Conservation (phyloP, 805 yeast genomes). For the Millerozyma miso region DNA sequence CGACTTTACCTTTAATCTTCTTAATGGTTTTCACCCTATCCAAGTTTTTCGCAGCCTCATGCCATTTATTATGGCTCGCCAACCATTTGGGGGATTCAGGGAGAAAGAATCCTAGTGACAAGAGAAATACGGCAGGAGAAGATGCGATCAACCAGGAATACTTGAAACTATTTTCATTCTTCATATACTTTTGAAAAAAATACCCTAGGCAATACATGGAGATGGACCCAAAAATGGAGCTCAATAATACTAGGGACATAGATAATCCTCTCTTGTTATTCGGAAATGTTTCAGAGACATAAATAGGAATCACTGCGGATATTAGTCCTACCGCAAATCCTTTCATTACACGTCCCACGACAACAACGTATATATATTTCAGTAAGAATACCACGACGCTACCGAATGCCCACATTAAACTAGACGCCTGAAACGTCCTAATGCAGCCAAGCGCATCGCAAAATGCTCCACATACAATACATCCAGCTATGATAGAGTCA, state of each 20-base stretch:
- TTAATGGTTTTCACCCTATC: slow-evolving; percentile 9
- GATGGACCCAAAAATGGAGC: slow-evolving; percentile 16
- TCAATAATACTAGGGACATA: slow-evolving; percentile 20
- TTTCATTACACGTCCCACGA: slow-evolving; percentile 24
- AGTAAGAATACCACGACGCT: slow-evolving; percentile 20
- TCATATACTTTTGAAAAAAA: slow-evolving; percentile 9
- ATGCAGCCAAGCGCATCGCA: slow-evolving; percentile 27
- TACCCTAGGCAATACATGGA: slow-evolving; percentile 13
- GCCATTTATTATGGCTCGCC: slow-evolving; percentile 28
- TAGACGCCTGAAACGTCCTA: slow-evolving; percentile 18
- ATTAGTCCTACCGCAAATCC: slow-evolving; percentile 31
- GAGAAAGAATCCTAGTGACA: slow-evolving; percentile 15
- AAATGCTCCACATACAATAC: slow-evolving; percentile 24
- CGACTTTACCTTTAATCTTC: slow-evolving; percentile 5
- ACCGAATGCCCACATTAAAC: slow-evolving; percentile 27
- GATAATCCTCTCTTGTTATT: slow-evolving; percentile 17
- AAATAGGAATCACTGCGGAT: slow-evolving; percentile 27
- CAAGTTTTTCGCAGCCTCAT: slow-evolving; percentile 28
- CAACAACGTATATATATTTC: slow-evolving; percentile 19
- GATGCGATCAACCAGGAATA: slow-evolving; percentile 17
- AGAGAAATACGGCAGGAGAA: slow-evolving; percentile 17
- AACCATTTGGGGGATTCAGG: slow-evolving; percentile 33
- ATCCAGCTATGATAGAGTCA: slow-evolving; percentile 22
- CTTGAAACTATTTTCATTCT: slow-evolving; percentile 1
- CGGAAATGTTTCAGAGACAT: slow-evolving; percentile 27